Evolutionary conservation across 106 monocot genomes (phyloP), one percentile per base, ranked within the genome.

Genomic region (Vanilla planifolia): DNA sequence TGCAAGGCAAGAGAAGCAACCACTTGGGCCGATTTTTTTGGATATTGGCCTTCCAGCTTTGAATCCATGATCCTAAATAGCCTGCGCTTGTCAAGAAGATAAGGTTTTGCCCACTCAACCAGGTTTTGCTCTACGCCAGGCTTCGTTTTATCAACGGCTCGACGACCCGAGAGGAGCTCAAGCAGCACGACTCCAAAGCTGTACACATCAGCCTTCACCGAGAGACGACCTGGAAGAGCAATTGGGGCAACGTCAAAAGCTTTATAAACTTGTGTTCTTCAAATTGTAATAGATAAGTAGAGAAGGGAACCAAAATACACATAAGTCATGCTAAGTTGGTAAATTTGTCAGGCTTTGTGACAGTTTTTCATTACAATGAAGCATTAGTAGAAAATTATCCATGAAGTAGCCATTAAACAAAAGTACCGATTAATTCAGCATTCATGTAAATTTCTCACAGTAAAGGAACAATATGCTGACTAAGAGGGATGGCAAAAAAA

Each of bases 101-200:
- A 57, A 7, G 55, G 63, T 33, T 47, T 72, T 14, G 72, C 63
- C 72, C 63, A 72, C 35, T 72, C 57, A 9, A 72, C 64, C 13
- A 72, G 46, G 36, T 34, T 72, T 26, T 72, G 64, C 55, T 65
- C 64, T 8, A 46, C 5, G 11, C 56, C 55, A 20, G 46, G 9
- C 26, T 33, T 57, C 0, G 33, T 16, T 7, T 43, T 64, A 23
- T 72, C 72, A 0, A 64, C 1, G 43, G 64, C 72, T 0, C 56
- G 51, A 20, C 72, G 72, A 16, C 64, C 72, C 4, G 64, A 64
- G 26, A 71, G 10, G 8, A 71, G 71, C 35, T 71, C 71, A 40
- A 71, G 40, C n/a, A 71, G 33, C 40, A 71, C 71, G 15, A 71
- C 71, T 6, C 71, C 71, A 35, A 71, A 71, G 63, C 71, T 71